These are phyloP conservation scores for Carex pumila DNA, from an alignment of 176 grass and related monocot species.

Conservation along the genomic window DNA sequence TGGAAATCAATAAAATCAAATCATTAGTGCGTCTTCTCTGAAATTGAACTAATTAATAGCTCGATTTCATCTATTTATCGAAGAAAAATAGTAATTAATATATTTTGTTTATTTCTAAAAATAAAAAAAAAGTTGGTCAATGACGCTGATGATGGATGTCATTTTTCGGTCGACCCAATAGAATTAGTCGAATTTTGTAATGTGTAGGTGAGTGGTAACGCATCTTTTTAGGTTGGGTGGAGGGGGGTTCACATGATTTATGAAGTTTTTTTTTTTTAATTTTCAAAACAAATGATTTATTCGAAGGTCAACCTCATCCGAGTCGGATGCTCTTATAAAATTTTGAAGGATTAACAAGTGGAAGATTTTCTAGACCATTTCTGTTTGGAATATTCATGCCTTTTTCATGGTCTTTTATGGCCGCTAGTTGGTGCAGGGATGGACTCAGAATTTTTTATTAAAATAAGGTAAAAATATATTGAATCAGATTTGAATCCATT, in stretches of 20 bases:
- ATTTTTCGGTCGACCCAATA: background rate
- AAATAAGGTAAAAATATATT: too few species aligned
- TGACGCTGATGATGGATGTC: background rate
- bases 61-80: too few species aligned
- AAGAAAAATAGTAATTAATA: too few species aligned
- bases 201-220: constrained; percentile 9
- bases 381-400: background rate
- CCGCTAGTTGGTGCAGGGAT: background rate
- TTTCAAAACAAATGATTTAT: background rate
- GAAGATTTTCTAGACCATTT: constrained; percentile 1
- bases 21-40: too few species aligned
- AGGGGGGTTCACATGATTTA: too few species aligned
- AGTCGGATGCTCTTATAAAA: constrained; percentile 1
- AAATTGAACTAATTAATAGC: too few species aligned
- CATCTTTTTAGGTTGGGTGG: background rate
- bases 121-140: too few species aligned
- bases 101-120: too few species aligned
- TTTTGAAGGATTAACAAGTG: background rate
- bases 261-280: too few species aligned
- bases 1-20: too few species aligned
- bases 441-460: too few species aligned
- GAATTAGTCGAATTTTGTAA: background rate
- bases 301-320: constrained; percentile 13
- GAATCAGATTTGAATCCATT: too few species aligned
- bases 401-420: background rate